Evolutionary conservation across 1,284 basidiomycete species (phyloP).

Genomic region (Testicularia cyperi): DNA sequence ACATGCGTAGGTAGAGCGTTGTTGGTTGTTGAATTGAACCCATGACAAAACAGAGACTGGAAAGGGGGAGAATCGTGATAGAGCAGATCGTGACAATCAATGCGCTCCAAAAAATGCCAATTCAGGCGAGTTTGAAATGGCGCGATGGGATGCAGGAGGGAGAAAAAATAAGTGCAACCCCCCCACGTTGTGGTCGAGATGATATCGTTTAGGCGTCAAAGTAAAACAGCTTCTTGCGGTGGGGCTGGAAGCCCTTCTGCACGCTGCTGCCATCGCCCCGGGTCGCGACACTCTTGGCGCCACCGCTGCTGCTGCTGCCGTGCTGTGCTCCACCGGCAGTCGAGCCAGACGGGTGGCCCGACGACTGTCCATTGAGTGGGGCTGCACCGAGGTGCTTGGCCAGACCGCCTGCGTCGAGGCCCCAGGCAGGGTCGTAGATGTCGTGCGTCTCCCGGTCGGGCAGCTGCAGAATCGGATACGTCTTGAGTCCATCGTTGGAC

Average conservation of each 20-base stretch:
- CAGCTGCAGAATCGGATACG: constrained; percentile 47
- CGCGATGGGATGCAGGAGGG: no score
- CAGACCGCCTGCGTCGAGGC: constrained; percentile 23
- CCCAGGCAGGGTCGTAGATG: constrained; percentile 47
- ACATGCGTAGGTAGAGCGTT: no score
- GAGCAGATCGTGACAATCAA: no score
- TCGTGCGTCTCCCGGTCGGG: constrained; percentile 50
- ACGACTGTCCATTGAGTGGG: not conserved
- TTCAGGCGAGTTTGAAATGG: no score
- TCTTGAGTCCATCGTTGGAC: constrained; percentile 40
- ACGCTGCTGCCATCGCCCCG: not conserved
- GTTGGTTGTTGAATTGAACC: no score
- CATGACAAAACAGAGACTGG: no score
- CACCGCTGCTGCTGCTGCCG: not conserved
- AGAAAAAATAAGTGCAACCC: no score
- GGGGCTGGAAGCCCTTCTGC: constrained; percentile 21
- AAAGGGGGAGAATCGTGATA: no score
- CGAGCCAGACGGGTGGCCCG: no score
- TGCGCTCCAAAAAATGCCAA: no score
- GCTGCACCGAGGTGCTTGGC: constrained; percentile 13
- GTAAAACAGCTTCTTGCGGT: constrained; percentile 48
- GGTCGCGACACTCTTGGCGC: not conserved
- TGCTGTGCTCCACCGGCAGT: no score
- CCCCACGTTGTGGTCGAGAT: no score
- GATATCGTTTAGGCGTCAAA: constrained; percentile 38